Conservation (phyloP, 31 red algal genomes). For the Porphyra umbilicalis region DNA sequence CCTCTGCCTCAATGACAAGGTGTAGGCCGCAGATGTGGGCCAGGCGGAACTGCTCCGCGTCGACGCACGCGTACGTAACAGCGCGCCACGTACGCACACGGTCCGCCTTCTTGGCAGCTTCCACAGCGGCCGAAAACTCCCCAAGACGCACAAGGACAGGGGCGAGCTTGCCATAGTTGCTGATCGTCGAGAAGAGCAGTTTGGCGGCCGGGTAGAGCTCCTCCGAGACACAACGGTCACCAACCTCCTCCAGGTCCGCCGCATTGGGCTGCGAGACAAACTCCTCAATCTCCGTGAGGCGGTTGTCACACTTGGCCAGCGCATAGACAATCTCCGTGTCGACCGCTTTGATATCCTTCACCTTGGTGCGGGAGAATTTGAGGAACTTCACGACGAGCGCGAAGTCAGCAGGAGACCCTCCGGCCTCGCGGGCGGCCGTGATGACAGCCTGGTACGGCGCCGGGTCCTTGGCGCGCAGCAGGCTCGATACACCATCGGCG, state of each 20-base stretch:
- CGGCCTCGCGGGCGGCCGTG: constrained; percentile 58
- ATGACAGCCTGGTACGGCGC: constrained; percentile 77
- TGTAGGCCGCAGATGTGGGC: constrained; percentile 94
- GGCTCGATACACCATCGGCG: constrained; percentile 75
- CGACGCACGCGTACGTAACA: constrained; percentile 95
- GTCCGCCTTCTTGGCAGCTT: constrained; percentile 91
- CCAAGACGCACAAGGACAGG: constrained; percentile 78
- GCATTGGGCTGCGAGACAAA: constrained; percentile 84
- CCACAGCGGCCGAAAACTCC: constrained; percentile 87
- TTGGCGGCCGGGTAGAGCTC: constrained; percentile 80
- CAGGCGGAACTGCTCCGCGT: constrained; percentile 88
- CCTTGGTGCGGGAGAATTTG: constrained; percentile 89
- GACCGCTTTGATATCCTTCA: constrained; percentile 78
- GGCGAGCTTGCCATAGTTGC: constrained; percentile 89
- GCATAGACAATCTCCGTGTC: constrained; percentile 97
- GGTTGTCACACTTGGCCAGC: constrained; percentile 65
- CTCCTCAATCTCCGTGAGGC: constrained; percentile 88
- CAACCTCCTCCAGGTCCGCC: constrained; percentile 90
- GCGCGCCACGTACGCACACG: constrained; percentile 89
- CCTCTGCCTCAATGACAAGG: constrained; percentile 87
- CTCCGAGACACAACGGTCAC: constrained; percentile 88
- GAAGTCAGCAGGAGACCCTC: constrained; percentile 64
- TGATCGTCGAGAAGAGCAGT: constrained; percentile 78
- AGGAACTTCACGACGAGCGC: constrained; percentile 82
- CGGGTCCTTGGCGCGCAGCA: constrained; percentile 85